A percentile compares a stretch with the other conserved stretches of the same genome.
phyloP scores from a whole-genome alignment of 2,329 filamentous ascomycete species.

The Knufia petricola region DNA sequence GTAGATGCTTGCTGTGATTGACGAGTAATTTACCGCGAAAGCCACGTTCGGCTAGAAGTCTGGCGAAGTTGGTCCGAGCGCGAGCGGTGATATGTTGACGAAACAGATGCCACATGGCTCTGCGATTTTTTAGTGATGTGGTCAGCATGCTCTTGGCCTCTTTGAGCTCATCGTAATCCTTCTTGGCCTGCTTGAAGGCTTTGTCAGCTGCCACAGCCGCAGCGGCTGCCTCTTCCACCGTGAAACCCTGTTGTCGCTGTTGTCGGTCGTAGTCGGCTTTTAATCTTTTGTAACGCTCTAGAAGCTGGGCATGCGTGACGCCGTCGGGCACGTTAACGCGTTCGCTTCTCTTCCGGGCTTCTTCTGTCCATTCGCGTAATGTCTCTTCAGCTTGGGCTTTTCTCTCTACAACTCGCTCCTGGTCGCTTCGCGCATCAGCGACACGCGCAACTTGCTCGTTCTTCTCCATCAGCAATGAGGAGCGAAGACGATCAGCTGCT shows the following conservation, averaged over 20 bases:
- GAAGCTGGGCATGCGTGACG: conserved; percentile 49
- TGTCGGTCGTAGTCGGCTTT: conserved; percentile 49
- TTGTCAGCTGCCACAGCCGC: conserved; percentile 31
- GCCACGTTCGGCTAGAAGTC: conserved; percentile 77
- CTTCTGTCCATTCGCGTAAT: conserved; percentile 42
- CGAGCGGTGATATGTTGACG: conserved; percentile 76
- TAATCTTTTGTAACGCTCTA: conserved; percentile 43
- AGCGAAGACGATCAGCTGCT: conserved; percentile 25
- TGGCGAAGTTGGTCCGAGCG: conserved; percentile 76
- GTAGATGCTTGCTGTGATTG: conserved; percentile 62
- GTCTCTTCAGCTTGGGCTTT: background rate
- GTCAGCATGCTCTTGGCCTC: conserved; percentile 40
- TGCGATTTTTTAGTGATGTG: conserved; percentile 57
- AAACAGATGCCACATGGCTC: conserved; percentile 70
- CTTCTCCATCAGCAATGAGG: conserved; percentile 47
- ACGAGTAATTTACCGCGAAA: conserved; percentile 75
- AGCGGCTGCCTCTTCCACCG: conserved; percentile 55
- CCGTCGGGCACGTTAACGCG: conserved; percentile 55
- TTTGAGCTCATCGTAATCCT: conserved; percentile 31
- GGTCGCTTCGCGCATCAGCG: conserved; percentile 41
- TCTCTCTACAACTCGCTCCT: conserved; percentile 28
- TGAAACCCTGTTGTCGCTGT: conserved; percentile 50
- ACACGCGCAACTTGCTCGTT: conserved; percentile 49
- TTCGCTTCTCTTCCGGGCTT: conserved; percentile 29
- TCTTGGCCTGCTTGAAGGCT: conserved; percentile 29